These are phyloP conservation scores for Fusarium goolgardi DNA, from an alignment of 2,329 filamentous ascomycete genomes.

Conservation along the genomic window DNA sequence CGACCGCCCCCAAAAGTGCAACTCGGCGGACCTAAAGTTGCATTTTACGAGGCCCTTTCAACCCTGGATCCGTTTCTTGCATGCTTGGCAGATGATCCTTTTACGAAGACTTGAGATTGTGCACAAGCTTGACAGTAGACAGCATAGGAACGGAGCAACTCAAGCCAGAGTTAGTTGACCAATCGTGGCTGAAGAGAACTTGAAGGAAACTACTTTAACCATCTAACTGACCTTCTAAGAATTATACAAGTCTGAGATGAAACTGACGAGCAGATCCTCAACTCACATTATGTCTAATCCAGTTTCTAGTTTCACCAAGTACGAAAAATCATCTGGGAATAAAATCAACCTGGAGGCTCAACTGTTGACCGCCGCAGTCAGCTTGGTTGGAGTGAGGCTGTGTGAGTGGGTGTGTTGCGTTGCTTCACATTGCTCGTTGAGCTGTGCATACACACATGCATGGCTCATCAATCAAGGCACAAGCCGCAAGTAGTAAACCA, in stretches of 20 bases:
- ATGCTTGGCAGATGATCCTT: slow-evolving; percentile 18
- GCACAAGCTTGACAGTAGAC: background rate
- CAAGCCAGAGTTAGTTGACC: background rate
- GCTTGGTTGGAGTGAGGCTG: slow-evolving; percentile 15
- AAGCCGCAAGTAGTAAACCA: slow-evolving; percentile 7
- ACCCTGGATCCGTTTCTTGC: background rate
- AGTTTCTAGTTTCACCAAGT: background rate
- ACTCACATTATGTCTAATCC: background rate
- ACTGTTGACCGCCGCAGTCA: slow-evolving; percentile 14
- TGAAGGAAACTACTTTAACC: background rate
- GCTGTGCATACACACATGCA: slow-evolving; percentile 12
- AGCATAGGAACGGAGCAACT: background rate
- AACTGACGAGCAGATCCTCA: background rate
- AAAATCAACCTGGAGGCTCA: slow-evolving; percentile 18
- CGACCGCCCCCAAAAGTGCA: slow-evolving; percentile 22
- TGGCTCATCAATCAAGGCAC: slow-evolving; percentile 2
- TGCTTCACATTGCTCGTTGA: slow-evolving; percentile 13
- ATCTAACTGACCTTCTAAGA: background rate
- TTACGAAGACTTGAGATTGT: background rate
- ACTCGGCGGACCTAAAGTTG: slow-evolving; percentile 5
- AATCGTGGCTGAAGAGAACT: slow-evolving; percentile 5
- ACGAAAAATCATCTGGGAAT: background rate
- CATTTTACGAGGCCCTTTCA: slow-evolving; percentile 4
- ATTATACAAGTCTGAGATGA: background rate
- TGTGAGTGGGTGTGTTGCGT: background rate